Conservation (phyloP, 768 basidiomycete species). For the Omphalotus guepiniiformis region DNA sequence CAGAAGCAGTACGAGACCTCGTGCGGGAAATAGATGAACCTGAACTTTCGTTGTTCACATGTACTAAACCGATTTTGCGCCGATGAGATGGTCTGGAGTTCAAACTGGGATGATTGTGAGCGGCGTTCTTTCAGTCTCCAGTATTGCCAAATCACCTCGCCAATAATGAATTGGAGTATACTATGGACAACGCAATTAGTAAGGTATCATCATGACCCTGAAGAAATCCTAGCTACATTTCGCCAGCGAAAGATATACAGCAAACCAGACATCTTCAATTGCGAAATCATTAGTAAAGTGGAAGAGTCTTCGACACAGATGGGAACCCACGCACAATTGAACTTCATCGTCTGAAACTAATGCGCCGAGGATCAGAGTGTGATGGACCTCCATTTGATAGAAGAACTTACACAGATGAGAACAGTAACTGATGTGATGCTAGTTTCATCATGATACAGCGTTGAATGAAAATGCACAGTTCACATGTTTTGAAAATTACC, state of each 20-base stretch:
- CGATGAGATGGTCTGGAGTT: conserved; percentile 2
- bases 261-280: conserved; percentile 22
- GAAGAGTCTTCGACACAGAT: not conserved
- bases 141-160: not conserved
- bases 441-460: not conserved
- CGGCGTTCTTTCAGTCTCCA: not conserved
- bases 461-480: no score
- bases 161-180: conserved; percentile 4
- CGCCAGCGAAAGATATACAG: conserved; percentile 21
- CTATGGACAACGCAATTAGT: not conserved
- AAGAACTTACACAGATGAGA: conserved; percentile 17
- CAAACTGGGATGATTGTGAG: not conserved
- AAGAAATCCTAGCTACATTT: conserved; percentile 14
- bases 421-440: conserved; percentile 21
- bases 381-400: not conserved
- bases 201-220: not conserved
- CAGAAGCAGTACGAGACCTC: no score
- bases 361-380: not conserved
- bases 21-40: no score
- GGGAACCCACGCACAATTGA: conserved; percentile 14
- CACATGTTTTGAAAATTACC: conserved; percentile 9
- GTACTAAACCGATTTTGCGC: not conserved
- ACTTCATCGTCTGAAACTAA: conserved; percentile 21
- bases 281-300: not conserved
- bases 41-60: no score